Conservation (phyloP, 768 basidiomycete genomes). For the Inosperma sp. region DNA sequence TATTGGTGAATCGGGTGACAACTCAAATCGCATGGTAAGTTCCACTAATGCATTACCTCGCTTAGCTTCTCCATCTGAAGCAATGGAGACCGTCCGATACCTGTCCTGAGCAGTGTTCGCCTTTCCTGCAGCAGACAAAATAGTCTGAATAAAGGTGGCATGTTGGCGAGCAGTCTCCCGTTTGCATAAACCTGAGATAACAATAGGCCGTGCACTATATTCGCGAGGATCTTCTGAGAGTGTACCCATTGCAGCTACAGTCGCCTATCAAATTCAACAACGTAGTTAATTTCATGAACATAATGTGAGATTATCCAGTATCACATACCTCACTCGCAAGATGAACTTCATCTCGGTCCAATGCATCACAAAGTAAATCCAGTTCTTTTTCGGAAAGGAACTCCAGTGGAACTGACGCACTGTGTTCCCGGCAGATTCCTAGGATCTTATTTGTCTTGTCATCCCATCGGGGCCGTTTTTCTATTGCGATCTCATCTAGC, state of each 20-base stretch:
- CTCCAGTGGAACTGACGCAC: not conserved
- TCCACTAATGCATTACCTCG: constrained; percentile 11
- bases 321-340: not conserved
- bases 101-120: too few relatives aligned
- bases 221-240: constrained; percentile 15
- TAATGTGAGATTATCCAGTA: too few relatives aligned
- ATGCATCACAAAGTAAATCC: not conserved
- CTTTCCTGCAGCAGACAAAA: constrained; percentile 2
- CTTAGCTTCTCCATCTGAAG: constrained; percentile 17
- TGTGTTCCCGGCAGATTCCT: not conserved
- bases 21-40: constrained; percentile 10
- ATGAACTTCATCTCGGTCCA: not conserved
- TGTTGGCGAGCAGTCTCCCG: constrained; percentile 23
- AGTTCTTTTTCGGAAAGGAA: not conserved
- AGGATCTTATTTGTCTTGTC: not conserved
- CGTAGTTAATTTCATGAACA: too few relatives aligned
- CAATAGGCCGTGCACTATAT: constrained; percentile 18
- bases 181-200: constrained; percentile 26
- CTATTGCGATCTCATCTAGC: not conserved
- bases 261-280: constrained; percentile 23
- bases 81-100: constrained; percentile 12
- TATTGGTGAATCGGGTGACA: constrained; percentile 14
- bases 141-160: constrained; percentile 12
- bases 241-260: constrained; percentile 21
- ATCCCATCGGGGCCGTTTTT: not conserved